phyloP scores from a whole-genome alignment of 2,329 filamentous ascomycete species.

The Hypoxylon sp. region DNA sequence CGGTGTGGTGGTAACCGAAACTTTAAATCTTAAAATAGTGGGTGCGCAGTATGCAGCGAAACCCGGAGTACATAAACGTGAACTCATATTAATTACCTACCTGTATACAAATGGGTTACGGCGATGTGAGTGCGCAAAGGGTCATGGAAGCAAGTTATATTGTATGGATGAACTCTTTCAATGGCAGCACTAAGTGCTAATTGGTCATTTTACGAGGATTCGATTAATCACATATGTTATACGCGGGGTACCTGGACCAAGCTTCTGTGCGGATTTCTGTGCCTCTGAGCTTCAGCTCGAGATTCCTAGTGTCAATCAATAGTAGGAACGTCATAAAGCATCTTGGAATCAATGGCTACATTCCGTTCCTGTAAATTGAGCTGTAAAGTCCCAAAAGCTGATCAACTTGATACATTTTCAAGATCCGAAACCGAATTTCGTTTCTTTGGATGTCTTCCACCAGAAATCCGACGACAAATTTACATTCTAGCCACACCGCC shows the following conservation, averaged over 20 bases:
- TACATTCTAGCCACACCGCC: slow-evolving; percentile 44
- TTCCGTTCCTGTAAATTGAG: not conserved
- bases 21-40: not conserved
- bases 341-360: not conserved
- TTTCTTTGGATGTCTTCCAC: slow-evolving; percentile 33
- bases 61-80: not conserved
- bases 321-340: not conserved
- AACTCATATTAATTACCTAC: not conserved
- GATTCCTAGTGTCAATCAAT: not conserved
- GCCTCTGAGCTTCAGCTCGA: not conserved
- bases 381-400: not conserved
- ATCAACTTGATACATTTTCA: not conserved
- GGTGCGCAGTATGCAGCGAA: not conserved
- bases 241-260: not conserved
- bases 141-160: too few relatives aligned
- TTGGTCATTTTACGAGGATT: too few relatives aligned
- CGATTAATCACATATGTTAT: too few relatives aligned
- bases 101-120: not conserved
- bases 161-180: too few relatives aligned
- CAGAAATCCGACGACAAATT: slow-evolving; percentile 44
- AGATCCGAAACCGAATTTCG: slow-evolving; percentile 27
- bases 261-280: not conserved
- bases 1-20: not conserved
- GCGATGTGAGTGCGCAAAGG: too few relatives aligned
- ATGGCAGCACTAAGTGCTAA: too few relatives aligned